Evolutionary conservation across 2,329 filamentous ascomycete genomes (phyloP), one percentile per base, ranked within the genome.

Genomic region (Talaromyces marneffei): DNA sequence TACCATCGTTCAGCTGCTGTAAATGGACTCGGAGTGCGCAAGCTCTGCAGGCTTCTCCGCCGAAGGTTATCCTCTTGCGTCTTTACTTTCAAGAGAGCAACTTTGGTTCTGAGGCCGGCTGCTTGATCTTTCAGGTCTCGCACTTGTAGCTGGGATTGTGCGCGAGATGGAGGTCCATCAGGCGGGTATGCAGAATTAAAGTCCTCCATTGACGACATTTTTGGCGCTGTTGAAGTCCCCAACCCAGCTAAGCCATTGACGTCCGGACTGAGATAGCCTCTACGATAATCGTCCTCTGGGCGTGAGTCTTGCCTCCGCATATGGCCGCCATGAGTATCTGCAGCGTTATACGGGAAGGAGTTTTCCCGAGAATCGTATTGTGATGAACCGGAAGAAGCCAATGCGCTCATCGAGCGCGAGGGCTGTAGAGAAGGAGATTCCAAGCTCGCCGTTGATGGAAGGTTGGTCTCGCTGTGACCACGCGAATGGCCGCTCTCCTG

Each of bases 101-200:
- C 92, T 69, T 91, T 91, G 63, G 89, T 90, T 70, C 92, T 92
- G 52, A 96, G 80, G 58, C 89, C 91, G 60, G 89, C 87, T 84
- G 96, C 90, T 72, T 96, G 91, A 66, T 91, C 88, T 63, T 91
- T 90, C 46, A 96, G 79, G 69, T 86, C 84, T 8, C 87, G 85
- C 70, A 90, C 85, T 69, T 90, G 87, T 14, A 87, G 82, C n/a
- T 86, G 86, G 0, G 91, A 93, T 14, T 86, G 81, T 2, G 89
- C 87, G 18, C 90, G 83, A 27, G 83, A 83, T 8, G 88, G 74
- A 1, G 80, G 81, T 46, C 79, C 72, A 29, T 69, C 65, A 2
- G 70, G 66, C n/a, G 74, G 71, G 53, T 74, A 72, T 12, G 67
- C 70, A 1, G 56, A 80, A 54, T 74, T 72, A 44, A 72, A 73